These are phyloP conservation scores for Artomyces pyxidatus DNA, from an alignment of 768 basidiomycete species.

Conservation along the genomic window DNA sequence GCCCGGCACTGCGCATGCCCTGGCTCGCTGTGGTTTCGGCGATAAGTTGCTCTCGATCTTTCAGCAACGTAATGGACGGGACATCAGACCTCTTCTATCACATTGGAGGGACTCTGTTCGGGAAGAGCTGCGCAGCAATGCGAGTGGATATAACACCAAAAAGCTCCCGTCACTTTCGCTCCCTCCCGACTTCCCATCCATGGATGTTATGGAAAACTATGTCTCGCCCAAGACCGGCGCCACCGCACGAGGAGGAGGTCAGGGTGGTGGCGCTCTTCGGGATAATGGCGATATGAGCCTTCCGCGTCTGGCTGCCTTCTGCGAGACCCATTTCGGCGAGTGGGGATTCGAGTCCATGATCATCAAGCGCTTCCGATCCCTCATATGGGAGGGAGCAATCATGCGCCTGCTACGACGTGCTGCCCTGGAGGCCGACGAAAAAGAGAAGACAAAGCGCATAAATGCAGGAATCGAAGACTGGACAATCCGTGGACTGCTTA, in stretches of 20 bases:
- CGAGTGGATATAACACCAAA: constrained; percentile 48
- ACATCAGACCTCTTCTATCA: constrained; percentile 41
- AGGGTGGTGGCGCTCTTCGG: constrained; percentile 51
- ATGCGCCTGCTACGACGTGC: constrained; percentile 59
- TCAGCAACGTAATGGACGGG: constrained; percentile 29
- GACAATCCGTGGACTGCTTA: not conserved
- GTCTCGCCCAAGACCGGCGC: constrained; percentile 68
- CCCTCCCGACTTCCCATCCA: constrained; percentile 57
- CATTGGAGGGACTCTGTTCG: constrained; percentile 55
- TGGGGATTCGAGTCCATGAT: constrained; percentile 82
- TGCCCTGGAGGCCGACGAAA: constrained; percentile 27
- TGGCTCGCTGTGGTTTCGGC: constrained; percentile 76
- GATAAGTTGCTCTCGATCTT: constrained; percentile 57
- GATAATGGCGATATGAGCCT: not conserved
- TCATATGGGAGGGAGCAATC: constrained; percentile 70
- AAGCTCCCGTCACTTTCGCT: constrained; percentile 62
- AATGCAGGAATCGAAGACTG: not conserved
- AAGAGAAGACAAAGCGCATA: not conserved
- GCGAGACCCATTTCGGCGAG: constrained; percentile 75
- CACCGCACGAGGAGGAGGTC: constrained; percentile 36
- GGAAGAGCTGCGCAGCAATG: constrained; percentile 60
- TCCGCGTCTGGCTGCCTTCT: constrained; percentile 44
- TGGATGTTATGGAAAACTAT: constrained; percentile 70
- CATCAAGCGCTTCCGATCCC: constrained; percentile 70
- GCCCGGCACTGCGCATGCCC: constrained; percentile 56